These are phyloP conservation scores for Aspergillus campestris DNA, from an alignment of 495 filamentous ascomycete genomes.

Conservation along the genomic window DNA sequence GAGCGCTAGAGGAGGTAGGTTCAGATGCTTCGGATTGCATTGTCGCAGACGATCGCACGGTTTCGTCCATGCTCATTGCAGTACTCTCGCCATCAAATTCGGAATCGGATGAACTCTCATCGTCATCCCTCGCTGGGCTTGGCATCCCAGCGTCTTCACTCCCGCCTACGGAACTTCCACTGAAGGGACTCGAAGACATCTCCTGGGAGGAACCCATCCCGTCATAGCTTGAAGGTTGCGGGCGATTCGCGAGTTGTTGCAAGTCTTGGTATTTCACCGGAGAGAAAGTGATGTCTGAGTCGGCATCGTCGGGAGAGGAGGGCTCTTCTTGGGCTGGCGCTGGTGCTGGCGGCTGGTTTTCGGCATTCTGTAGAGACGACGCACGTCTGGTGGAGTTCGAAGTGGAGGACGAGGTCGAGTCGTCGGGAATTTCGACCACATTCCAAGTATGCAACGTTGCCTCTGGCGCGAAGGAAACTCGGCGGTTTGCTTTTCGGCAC, in stretches of 20 bases:
- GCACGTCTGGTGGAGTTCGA: constrained; percentile 62
- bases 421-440: constrained; percentile 80
- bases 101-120: constrained; percentile 37
- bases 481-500: constrained; percentile 57
- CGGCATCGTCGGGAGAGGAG: constrained; percentile 56
- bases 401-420: constrained; percentile 77
- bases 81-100: constrained; percentile 65
- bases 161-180: constrained; percentile 51
- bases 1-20: constrained; percentile 54
- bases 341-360: constrained; percentile 29
- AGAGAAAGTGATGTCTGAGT: constrained; percentile 50
- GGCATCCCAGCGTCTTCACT: constrained; percentile 48
- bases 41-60: constrained; percentile 53
- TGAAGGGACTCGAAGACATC: constrained; percentile 72
- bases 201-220: constrained; percentile 34
- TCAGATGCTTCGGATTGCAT: constrained; percentile 47
- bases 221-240: constrained; percentile 12
- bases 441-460: constrained; percentile 98
- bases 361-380: constrained; percentile 48
- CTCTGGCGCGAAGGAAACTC: constrained; percentile 95
- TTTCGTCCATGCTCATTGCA: constrained; percentile 65
- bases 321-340: constrained; percentile 47
- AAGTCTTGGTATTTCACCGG: constrained; percentile 62
- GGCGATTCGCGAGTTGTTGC: constrained; percentile 40
- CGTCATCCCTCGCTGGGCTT: constrained; percentile 42